These are phyloP conservation scores for Alternaria triticimaculans DNA, from an alignment of 2,329 filamentous ascomycete species.

Conservation along the genomic window DNA sequence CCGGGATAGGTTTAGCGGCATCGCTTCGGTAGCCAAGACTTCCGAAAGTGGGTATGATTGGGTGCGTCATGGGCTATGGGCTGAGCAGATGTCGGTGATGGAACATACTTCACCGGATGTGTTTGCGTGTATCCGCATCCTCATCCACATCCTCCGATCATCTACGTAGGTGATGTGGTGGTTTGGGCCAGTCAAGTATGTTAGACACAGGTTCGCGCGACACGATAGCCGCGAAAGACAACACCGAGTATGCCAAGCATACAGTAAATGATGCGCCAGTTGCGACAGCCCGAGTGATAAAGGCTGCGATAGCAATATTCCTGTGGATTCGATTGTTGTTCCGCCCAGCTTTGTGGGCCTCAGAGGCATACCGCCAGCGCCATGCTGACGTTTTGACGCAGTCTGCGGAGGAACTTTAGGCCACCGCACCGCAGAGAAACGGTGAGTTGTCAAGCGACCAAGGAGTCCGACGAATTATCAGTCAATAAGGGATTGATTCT, in stretches of 20 bases:
- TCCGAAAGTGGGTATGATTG: not conserved
- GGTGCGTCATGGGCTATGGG: not conserved
- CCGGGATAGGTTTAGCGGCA: not conserved
- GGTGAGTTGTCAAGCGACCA: not conserved
- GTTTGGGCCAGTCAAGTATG: not conserved
- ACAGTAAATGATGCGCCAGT: not conserved
- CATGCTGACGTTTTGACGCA: not conserved
- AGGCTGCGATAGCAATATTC: not conserved
- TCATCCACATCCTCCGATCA: not conserved
- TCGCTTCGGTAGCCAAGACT: conserved; percentile 6
- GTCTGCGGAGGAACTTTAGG: not conserved
- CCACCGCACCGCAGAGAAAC: not conserved
- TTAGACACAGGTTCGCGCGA: not conserved
- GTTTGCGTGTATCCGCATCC: not conserved
- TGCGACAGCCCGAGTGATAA: not conserved
- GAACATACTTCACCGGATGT: not conserved
- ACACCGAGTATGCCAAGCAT: not conserved
- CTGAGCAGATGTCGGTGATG: not conserved
- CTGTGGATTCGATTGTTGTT: not conserved
- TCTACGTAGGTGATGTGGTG: not conserved
- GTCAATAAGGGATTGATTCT: not conserved
- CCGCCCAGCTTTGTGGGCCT: not conserved
- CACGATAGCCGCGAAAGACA: not conserved
- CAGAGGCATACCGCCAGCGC: not conserved
- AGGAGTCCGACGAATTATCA: not conserved